A percentile compares a stretch with the other conserved stretches of the same genome.
These are phyloP conservation scores for Ustilago cynodontis DNA, from an alignment of 1,284 basidiomycete genomes.

Conservation along the genomic window DNA sequence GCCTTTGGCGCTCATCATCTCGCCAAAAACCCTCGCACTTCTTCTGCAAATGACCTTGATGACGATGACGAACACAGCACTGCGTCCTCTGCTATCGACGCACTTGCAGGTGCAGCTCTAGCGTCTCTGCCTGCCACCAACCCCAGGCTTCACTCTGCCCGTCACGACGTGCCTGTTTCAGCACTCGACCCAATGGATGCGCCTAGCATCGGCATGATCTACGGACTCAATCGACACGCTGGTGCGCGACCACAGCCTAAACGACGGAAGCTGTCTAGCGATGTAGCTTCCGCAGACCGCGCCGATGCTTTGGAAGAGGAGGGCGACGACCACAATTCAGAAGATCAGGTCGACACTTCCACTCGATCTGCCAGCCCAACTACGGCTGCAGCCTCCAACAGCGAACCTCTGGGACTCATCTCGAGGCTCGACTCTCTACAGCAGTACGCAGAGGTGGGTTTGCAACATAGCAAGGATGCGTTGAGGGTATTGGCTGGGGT, in stretches of 20 bases:
- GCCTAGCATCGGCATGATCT: constrained; percentile 54
- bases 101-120: constrained; percentile 49
- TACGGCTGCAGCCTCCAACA: constrained; percentile 3
- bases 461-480: constrained; percentile 53
- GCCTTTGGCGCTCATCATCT: constrained; percentile 49
- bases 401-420: constrained; percentile 19
- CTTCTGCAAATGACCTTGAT: constrained; percentile 24
- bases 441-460: constrained; percentile 49
- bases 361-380: constrained; percentile 24
- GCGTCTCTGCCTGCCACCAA: constrained; percentile 38
- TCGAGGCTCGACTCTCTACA: constrained; percentile 42
- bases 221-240: constrained; percentile 45
- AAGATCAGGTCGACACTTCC: constrained; percentile 5
- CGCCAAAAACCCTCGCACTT: constrained; percentile 44
- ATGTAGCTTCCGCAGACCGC: not conserved
- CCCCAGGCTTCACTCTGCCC: constrained; percentile 38
- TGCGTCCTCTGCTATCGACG: constrained; percentile 38
- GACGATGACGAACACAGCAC: constrained; percentile 37
- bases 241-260: constrained; percentile 14
- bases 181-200: constrained; percentile 47
- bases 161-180: constrained; percentile 48
- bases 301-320: not conserved
- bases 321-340: constrained; percentile 11
- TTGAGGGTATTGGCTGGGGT: constrained; percentile 52
- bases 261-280: constrained; percentile 27